Percentiles rank a stretch among this genome's conserved stretches.
Evolutionary conservation across 192 early-diverging fungal genomes (phyloP).

Genomic region (Pilobolus umbonatus): DNA sequence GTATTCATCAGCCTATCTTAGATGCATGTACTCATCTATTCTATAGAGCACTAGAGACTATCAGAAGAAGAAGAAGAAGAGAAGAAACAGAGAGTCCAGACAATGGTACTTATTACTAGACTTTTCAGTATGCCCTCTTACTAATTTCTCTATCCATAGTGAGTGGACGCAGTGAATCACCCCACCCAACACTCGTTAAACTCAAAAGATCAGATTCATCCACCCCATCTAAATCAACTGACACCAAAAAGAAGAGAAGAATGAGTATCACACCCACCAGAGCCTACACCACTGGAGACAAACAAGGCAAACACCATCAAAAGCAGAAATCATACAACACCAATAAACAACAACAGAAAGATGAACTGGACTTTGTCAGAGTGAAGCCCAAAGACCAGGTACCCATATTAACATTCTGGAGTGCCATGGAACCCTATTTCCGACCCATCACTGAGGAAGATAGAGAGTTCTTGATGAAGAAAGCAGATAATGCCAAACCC

Average conservation of each 20-base stretch:
- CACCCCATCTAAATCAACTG: constrained; percentile 9
- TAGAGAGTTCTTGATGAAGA: constrained; percentile 60
- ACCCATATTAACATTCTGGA: constrained; percentile 79
- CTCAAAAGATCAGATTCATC: constrained; percentile 16
- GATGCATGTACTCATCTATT: neutral
- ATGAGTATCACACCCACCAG: neutral
- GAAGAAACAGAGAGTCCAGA: constrained; percentile 14
- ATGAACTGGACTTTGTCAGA: constrained; percentile 27
- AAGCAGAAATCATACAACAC: neutral
- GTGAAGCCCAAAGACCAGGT: constrained; percentile 60
- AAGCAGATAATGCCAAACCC: constrained; percentile 35
- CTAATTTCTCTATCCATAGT: neutral
- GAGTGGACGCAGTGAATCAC: constrained; percentile 15
- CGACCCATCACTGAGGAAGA: constrained; percentile 81
- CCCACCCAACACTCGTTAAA: constrained; percentile 19
- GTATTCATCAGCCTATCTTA: neutral
- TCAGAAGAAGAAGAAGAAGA: constrained; percentile 9
- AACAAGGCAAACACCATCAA: constrained; percentile 12
- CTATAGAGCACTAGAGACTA: constrained; percentile 10
- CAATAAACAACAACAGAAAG: constrained; percentile 6
- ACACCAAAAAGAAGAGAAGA: constrained; percentile 6
- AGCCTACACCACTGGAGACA: neutral
- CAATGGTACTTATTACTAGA: neutral
- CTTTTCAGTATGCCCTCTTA: neutral
- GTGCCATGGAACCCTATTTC: constrained; percentile 83